Percentiles rank a stretch among this genome's conserved stretches.
These are phyloP conservation scores for Fusarium sp. DNA, from an alignment of 2,329 filamentous ascomycete species.

Conservation along the genomic window DNA sequence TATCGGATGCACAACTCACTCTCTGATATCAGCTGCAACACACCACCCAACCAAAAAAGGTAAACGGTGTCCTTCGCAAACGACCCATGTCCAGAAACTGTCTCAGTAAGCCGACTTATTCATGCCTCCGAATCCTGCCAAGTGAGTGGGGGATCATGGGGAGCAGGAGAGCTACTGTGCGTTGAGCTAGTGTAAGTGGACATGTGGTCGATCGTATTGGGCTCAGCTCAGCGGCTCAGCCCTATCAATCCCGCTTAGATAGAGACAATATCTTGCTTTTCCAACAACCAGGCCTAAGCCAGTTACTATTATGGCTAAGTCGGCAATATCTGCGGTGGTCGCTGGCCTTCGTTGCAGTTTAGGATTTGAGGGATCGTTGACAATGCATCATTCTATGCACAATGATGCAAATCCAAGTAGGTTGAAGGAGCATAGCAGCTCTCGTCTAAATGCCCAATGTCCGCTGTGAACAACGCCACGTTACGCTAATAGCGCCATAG, in stretches of 20 bases:
- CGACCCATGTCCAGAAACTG: neutral
- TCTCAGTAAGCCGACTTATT: constrained; percentile 22
- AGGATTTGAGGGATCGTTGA: constrained; percentile 2
- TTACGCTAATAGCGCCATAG: neutral
- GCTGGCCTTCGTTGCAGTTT: neutral
- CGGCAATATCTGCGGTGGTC: neutral
- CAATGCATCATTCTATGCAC: neutral
- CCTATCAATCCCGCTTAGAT: constrained; percentile 2
- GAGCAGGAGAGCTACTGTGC: constrained; percentile 1
- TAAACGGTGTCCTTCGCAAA: neutral
- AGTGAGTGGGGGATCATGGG: neutral
- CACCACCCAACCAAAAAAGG: neutral
- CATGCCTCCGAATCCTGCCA: neutral
- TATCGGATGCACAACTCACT: neutral
- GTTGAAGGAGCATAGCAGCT: neutral
- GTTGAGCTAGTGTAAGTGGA: constrained; percentile 4
- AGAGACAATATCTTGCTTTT: neutral
- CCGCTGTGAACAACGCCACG: constrained; percentile 3
- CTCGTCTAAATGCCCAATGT: neutral
- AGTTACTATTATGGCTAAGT: neutral
- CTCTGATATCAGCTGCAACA: neutral
- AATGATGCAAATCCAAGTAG: neutral
- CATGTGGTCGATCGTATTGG: neutral
- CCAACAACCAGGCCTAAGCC: neutral
- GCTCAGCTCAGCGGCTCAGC: constrained; percentile 3